Base-by-base conservation (phyloP, 1,284 basidiomycete genomes). In the Pulchroboletus neoregius region DNA sequence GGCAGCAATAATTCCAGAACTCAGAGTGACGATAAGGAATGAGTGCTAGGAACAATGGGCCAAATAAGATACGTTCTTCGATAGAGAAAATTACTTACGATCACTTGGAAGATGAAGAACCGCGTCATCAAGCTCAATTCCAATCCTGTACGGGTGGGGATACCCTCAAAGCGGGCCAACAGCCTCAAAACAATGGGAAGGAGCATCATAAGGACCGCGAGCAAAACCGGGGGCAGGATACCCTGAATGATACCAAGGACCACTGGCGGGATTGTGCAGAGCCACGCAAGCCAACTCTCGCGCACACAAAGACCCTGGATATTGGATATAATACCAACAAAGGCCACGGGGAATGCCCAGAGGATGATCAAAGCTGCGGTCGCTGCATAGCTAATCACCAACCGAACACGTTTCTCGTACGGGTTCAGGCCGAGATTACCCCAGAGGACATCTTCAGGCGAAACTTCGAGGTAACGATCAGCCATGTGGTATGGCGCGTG, bases 111-210 rank as follows among this genome's bases (percentile, higher is more conserved):
- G 47, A 90, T 71, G 73, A 94, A 97, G 72, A 80, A 97, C 32
- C 95, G 79, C 5, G 82, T 82, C 89, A 97, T 96, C 53, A 97
- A 71, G 49, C 87, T 89, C 18, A 96, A 76, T 62, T 98, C 95
- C 48, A 98, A 73, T 6, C 84, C 86, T 2, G 87, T 90, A 26
- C 72, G 72, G 51, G 87, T 85, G 0, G 91, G 90, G 18, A 90
- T 85, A 28, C 91, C 91, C 66, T 93, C 86, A 50, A 91, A 84
- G 24, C 77, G 72, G 11, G 81, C 86, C 35, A 93, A 68, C n/a
- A 89, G 65, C 49, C 87, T 80, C 43, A 98, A 70, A 18, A 97
- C 62, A 56, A 94, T 90, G 1, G 94, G 94, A 10, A 98, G 74
- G 1, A 98, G 74, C 80, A 91, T 83, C 82, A 95, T 94, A 43